A percentile compares a stretch with the other conserved stretches of the same genome.
phyloP scores from a whole-genome alignment of 768 basidiomycete genomes.

The Favolaschia claudopus region DNA sequence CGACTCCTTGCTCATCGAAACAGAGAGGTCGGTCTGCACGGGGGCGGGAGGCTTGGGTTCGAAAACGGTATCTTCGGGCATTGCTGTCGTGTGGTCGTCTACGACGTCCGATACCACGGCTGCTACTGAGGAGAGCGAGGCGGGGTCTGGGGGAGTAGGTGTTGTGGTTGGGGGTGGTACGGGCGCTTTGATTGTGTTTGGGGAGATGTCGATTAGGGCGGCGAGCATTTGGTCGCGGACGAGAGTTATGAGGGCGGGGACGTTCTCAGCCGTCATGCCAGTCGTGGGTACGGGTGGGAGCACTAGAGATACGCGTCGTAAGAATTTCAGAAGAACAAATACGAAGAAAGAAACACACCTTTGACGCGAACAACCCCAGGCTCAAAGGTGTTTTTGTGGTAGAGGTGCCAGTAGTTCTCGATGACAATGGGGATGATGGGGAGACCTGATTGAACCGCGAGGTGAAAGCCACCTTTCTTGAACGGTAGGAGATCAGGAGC shows the following conservation, averaged over 20 bases:
- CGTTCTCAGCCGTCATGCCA: constrained; percentile 75
- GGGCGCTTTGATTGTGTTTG: constrained; percentile 51
- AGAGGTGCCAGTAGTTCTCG: constrained; percentile 93
- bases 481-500: constrained; percentile 79
- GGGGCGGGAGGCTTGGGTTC: constrained; percentile 27
- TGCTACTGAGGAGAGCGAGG: constrained; percentile 7
- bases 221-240: constrained; percentile 84
- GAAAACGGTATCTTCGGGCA: constrained; percentile 21
- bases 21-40: constrained; percentile 43
- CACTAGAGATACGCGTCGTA: constrained; percentile 55
- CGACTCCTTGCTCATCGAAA: constrained; percentile 39
- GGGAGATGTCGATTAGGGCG: constrained; percentile 81
- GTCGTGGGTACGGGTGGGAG: constrained; percentile 87
- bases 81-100: constrained; percentile 7
- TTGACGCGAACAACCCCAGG: constrained; percentile 80
- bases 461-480: constrained; percentile 98
- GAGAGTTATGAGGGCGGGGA: constrained; percentile 66
- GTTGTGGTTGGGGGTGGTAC: constrained; percentile 31
- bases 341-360: constrained; percentile 57
- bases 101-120: constrained; percentile 25
- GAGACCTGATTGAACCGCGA: constrained; percentile 89
- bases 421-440: constrained; percentile 92
- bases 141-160: constrained; percentile 15
- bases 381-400: constrained; percentile 79
- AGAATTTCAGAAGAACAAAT: too few relatives aligned